phyloP scores from a whole-genome alignment of 371 early-diverging fungal species.

The Mortierella sp. region DNA sequence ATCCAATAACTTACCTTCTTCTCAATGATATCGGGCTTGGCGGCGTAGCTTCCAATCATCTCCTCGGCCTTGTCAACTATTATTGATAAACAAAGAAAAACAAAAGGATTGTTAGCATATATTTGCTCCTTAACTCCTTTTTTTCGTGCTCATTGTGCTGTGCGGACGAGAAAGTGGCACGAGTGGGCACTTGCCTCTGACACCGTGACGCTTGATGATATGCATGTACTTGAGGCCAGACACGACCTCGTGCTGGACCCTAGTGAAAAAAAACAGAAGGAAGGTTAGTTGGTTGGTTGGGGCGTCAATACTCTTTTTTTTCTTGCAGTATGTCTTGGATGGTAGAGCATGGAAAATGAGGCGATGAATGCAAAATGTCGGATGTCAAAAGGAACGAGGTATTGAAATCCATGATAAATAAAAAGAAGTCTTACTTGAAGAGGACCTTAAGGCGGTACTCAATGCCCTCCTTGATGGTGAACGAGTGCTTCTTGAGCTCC shows the following conservation, averaged over 20 bases:
- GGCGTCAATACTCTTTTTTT: not conserved
- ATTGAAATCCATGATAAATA: not conserved
- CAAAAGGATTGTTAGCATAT: not conserved
- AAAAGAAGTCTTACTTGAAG: constrained; percentile 70
- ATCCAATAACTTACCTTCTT: constrained; percentile 39
- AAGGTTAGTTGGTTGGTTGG: not conserved
- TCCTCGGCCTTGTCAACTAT: constrained; percentile 93
- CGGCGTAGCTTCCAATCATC: constrained; percentile 97
- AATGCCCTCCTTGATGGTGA: constrained; percentile 96
- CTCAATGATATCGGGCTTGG: constrained; percentile 67
- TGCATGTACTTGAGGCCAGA: constrained; percentile 96
- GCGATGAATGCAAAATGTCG: not conserved
- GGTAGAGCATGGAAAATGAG: not conserved
- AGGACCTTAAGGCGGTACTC: constrained; percentile 94
- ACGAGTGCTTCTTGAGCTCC: constrained; percentile 75
- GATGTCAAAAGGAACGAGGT: not conserved
- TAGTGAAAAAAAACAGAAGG: constrained; percentile 7
- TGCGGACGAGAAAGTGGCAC: not conserved
- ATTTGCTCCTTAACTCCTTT: not conserved
- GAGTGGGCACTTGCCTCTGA: constrained; percentile 57
- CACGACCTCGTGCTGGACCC: constrained; percentile 95
- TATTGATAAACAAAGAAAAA: not conserved
- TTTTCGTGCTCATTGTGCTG: not conserved
- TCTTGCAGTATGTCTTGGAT: not conserved
- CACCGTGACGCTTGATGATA: constrained; percentile 90